A percentile compares a stretch with the other conserved stretches of the same genome.
Conservation (phyloP, 2,329 filamentous ascomycete genomes). For the Mycogone perniciosa region DNA sequence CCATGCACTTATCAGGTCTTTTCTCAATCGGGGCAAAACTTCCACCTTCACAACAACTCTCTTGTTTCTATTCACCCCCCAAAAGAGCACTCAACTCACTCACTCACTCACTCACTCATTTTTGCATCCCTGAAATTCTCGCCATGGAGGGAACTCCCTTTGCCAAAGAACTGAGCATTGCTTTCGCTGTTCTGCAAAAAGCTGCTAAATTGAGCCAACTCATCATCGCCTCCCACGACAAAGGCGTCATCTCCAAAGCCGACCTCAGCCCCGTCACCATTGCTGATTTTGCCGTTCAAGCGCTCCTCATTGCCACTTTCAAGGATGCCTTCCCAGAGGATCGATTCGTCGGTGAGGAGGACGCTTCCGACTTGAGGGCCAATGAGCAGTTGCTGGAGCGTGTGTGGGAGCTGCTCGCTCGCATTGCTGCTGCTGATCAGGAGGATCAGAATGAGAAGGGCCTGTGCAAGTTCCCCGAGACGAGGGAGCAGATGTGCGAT, state of each 20-base stretch:
- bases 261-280: constrained; percentile 53
- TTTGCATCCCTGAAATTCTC: neutral
- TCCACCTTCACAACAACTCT: neutral
- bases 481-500: constrained; percentile 42
- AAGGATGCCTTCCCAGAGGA: constrained; percentile 45
- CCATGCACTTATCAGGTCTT: constrained; percentile 24
- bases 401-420: constrained; percentile 41
- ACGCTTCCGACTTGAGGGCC: constrained; percentile 39
- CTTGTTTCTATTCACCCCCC: neutral
- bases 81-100: neutral
- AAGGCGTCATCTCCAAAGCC: constrained; percentile 46
- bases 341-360: constrained; percentile 50
- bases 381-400: constrained; percentile 37
- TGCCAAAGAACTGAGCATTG: constrained; percentile 36
- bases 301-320: constrained; percentile 45
- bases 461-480: constrained; percentile 29
- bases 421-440: constrained; percentile 14
- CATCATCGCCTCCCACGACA: constrained; percentile 41
- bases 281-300: constrained; percentile 55
- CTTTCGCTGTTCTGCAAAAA: constrained; percentile 36
- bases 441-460: constrained; percentile 20
- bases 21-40: constrained; percentile 19
- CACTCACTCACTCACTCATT: neutral
- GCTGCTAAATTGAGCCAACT: constrained; percentile 45
- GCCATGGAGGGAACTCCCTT: constrained; percentile 38